Evolutionary conservation across 225 moss, liverwort and hornwort species (phyloP).

Genomic region (Takakia lepidozioides): DNA sequence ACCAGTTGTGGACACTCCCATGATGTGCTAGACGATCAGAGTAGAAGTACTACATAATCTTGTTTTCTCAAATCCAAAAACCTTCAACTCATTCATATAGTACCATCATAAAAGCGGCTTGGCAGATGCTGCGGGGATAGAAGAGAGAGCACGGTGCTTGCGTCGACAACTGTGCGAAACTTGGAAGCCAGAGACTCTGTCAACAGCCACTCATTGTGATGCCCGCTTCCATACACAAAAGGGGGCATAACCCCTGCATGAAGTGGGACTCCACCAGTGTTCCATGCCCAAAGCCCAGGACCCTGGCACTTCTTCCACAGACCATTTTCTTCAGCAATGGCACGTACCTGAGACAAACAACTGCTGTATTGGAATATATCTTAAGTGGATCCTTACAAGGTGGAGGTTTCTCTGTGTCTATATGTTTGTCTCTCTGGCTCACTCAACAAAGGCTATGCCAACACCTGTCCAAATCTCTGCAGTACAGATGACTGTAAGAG

Average conservation of each 20-base stretch:
- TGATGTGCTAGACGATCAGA: too few species aligned
- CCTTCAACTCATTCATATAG: too few species aligned
- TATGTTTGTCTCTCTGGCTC: too few species aligned
- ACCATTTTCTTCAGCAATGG: constrained; percentile 39
- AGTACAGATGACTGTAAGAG: too few species aligned
- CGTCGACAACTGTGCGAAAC: constrained; percentile 75
- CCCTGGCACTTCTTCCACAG: constrained; percentile 49
- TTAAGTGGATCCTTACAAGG: too few species aligned
- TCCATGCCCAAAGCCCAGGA: constrained; percentile 91
- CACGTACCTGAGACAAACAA: constrained; percentile 45
- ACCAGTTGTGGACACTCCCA: too few species aligned
- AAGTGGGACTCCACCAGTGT: constrained; percentile 57
- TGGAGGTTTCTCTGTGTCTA: too few species aligned
- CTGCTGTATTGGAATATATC: too few species aligned
- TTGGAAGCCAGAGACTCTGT: constrained; percentile 77
- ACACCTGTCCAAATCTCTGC: too few species aligned
- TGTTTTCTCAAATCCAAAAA: too few species aligned
- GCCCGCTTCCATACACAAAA: constrained; percentile 79
- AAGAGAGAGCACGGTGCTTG: constrained; percentile 48
- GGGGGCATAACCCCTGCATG: constrained; percentile 89
- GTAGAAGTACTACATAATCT: too few species aligned
- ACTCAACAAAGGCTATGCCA: too few species aligned
- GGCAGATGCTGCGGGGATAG: constrained; percentile 42
- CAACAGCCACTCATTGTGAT: constrained; percentile 90
- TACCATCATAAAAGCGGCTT: constrained; percentile 40